Conservation (phyloP, 208 protist genomes). For the Trypanosoma caninum region DNA sequence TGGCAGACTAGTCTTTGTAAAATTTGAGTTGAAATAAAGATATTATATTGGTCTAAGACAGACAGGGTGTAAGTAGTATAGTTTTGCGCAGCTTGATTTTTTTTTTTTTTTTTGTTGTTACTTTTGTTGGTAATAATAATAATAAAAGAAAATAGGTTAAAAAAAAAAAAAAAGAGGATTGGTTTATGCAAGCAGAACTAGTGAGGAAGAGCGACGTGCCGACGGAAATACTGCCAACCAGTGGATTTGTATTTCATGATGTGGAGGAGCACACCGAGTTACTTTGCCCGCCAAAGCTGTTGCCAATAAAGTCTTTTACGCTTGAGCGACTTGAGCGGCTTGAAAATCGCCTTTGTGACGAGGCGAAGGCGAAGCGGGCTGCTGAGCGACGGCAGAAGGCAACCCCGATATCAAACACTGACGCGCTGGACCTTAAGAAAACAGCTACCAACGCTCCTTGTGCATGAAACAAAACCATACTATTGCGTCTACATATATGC, state of each 20-base stretch:
- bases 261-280: slow-evolving; percentile 69
- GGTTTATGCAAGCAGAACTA: not conserved
- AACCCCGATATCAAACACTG: slow-evolving; percentile 29
- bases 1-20: no score
- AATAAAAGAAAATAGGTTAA: not conserved
- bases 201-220: slow-evolving; percentile 1
- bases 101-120: not conserved
- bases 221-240: slow-evolving; percentile 72
- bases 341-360: slow-evolving; percentile 67
- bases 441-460: not conserved
- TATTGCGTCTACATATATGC: not conserved
- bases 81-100: not conserved
- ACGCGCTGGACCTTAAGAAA: not conserved
- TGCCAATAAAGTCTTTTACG: slow-evolving; percentile 95
- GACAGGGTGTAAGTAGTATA: not conserved
- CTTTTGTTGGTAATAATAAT: not conserved
- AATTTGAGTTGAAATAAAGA: no score
- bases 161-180: not conserved
- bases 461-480: not conserved
- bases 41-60: no score
- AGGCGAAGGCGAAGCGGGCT: slow-evolving; percentile 48
- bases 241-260: slow-evolving; percentile 80
- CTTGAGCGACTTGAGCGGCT: slow-evolving; percentile 91
- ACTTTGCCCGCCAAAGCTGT: slow-evolving; percentile 95
- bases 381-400: slow-evolving; percentile 25